Evolutionary conservation across 116 monocot genomes (phyloP).

Genomic region (Iris pallida): DNA sequence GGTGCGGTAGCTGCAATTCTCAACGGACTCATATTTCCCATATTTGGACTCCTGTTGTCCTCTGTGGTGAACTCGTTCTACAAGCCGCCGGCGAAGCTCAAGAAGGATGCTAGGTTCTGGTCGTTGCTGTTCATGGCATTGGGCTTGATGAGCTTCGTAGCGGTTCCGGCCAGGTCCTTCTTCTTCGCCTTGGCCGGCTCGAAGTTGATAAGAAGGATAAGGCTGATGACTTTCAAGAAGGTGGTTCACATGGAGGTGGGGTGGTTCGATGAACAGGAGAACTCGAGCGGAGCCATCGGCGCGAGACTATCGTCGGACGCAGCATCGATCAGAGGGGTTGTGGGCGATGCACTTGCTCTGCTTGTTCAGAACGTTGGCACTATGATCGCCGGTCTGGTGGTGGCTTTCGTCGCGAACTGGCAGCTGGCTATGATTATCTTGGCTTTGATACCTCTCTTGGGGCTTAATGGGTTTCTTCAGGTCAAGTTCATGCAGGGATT

Average conservation of each 20-base stretch:
- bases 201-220: slow-evolving; percentile 21
- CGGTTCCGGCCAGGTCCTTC: slow-evolving; percentile 14
- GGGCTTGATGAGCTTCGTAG: slow-evolving; percentile 4
- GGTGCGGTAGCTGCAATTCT: slow-evolving; percentile 13
- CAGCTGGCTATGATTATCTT: slow-evolving; percentile 22
- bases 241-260: slow-evolving; percentile 45
- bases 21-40: slow-evolving; percentile 18
- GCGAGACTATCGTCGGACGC: slow-evolving; percentile 31
- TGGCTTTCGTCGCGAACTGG: slow-evolving; percentile 24
- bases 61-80: slow-evolving; percentile 19
- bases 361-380: slow-evolving; percentile 22
- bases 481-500: slow-evolving; percentile 29
- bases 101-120: slow-evolving; percentile 22
- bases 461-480: slow-evolving; percentile 24
- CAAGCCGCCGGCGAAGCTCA: slow-evolving; percentile 15
- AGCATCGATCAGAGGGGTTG: slow-evolving; percentile 20
- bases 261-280: slow-evolving; percentile 51
- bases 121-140: slow-evolving; percentile 16
- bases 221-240: slow-evolving; percentile 36
- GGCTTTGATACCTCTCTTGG: slow-evolving; percentile 25
- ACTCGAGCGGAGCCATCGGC: slow-evolving; percentile 41
- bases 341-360: slow-evolving; percentile 25
- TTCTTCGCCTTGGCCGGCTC: slow-evolving; percentile 22
- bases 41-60: slow-evolving; percentile 20
- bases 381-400: slow-evolving; percentile 16